Conservation (phyloP, 768 basidiomycete genomes). For the Amanita rimosa region DNA sequence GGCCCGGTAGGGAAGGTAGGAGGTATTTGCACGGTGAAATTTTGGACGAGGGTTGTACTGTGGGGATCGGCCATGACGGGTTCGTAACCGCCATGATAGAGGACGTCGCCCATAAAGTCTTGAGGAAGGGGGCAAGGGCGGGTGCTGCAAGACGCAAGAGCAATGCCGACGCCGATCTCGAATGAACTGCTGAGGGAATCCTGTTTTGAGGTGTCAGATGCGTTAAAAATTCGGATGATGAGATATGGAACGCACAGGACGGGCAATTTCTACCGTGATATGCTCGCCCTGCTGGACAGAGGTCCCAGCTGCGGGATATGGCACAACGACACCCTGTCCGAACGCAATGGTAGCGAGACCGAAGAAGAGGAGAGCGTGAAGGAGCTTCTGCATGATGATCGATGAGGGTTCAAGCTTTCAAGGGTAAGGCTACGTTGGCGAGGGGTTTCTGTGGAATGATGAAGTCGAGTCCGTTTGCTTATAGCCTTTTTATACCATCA, state of each 20-base stretch:
- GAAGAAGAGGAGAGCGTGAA: background rate
- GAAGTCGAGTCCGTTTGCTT: too few species aligned
- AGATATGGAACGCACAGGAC: slow-evolving; percentile 25
- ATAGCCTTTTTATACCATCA: too few species aligned
- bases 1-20: slow-evolving; percentile 14
- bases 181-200: slow-evolving; percentile 23
- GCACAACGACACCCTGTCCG: slow-evolving; percentile 32
- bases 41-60: slow-evolving; percentile 26
- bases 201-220: slow-evolving; percentile 14
- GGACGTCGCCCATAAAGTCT: slow-evolving; percentile 25
- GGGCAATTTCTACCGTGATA: slow-evolving; percentile 33
- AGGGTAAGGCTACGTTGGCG: too few species aligned
- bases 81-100: slow-evolving; percentile 36
- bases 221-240: background rate
- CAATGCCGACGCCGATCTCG: slow-evolving; percentile 37
- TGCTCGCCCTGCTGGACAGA: slow-evolving; percentile 23
- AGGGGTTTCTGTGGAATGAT: too few species aligned
- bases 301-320: slow-evolving; percentile 24
- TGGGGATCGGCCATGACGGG: slow-evolving; percentile 20
- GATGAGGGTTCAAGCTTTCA: too few species aligned
- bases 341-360: slow-evolving; percentile 19
- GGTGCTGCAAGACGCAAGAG: slow-evolving; percentile 23
- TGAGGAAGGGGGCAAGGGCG: slow-evolving; percentile 13
- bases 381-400: background rate
- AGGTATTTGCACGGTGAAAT: slow-evolving; percentile 32